A percentile compares a stretch with the other conserved stretches of the same genome.
phyloP scores from a whole-genome alignment of 352 stramenopile genomes.

The Phytophthora constricta region DNA sequence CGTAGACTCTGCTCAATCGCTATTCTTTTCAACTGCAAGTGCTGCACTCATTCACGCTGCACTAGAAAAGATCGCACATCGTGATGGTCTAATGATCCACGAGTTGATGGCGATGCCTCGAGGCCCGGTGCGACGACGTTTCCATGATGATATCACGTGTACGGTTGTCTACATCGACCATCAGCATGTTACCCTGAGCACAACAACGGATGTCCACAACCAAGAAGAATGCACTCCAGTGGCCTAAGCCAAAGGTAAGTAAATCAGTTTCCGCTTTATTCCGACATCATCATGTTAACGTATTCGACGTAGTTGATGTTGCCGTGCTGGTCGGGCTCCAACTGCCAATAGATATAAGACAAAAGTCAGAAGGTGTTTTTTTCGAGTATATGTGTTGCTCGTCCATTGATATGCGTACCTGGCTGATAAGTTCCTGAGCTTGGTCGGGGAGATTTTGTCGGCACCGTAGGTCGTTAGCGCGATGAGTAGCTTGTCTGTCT shows the following conservation, averaged over 20 bases:
- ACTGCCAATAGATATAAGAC: constrained; percentile 45
- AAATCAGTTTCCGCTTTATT: constrained; percentile 44
- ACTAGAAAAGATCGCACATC: constrained; percentile 72
- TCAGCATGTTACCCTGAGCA: constrained; percentile 15
- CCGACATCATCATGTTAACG: constrained; percentile 96
- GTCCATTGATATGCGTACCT: constrained; percentile 49
- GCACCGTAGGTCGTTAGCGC: constrained; percentile 90
- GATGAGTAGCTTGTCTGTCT: constrained; percentile 84
- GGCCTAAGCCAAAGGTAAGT: constrained; percentile 13
- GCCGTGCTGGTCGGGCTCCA: constrained; percentile 92
- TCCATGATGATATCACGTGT: constrained; percentile 85
- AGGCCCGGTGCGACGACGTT: constrained; percentile 55
- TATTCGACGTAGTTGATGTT: constrained; percentile 95
- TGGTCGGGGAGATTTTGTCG: constrained; percentile 93
- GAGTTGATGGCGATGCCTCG: constrained; percentile 65
- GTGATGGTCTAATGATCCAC: constrained; percentile 74
- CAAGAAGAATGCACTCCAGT: constrained; percentile 13
- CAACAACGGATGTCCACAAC: constrained; percentile 11
- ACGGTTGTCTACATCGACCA: constrained; percentile 72
- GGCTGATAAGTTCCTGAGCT: constrained; percentile 91
- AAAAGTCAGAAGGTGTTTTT: neutral
- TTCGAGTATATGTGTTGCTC: no score
- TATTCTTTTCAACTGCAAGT: constrained; percentile 66
- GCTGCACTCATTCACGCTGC: constrained; percentile 72
- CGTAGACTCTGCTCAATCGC: constrained; percentile 48